Percentiles rank a stretch among this genome's conserved stretches.
These are phyloP conservation scores for Polytrichum formosum DNA, from an alignment of 225 moss, liverwort and hornwort genomes.

Conservation along the genomic window DNA sequence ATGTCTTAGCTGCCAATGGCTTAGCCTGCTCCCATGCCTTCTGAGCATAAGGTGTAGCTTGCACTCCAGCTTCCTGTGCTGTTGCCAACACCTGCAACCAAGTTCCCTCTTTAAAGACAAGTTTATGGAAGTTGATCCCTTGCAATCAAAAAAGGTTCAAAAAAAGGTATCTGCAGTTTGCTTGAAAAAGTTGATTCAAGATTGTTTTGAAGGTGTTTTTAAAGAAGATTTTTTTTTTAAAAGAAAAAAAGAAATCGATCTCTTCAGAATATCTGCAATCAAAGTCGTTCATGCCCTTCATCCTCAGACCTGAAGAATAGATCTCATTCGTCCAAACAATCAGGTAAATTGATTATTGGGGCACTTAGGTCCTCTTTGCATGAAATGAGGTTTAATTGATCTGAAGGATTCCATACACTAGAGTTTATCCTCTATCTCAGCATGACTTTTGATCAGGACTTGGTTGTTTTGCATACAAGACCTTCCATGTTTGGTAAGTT, in stretches of 20 bases:
- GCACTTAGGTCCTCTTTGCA: no score
- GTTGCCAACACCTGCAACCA: slow-evolving; percentile 60
- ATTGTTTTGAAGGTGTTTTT: not conserved
- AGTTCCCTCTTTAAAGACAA: not conserved
- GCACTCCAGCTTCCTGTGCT: slow-evolving; percentile 50
- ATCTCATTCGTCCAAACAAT: no score
- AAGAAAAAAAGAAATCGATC: not conserved
- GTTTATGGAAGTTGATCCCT: no score
- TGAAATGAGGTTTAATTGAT: no score
- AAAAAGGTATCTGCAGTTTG: not conserved
- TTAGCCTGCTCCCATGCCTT: slow-evolving; percentile 73
- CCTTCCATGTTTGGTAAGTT: no score
- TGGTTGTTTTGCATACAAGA: no score
- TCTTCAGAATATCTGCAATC: not conserved
- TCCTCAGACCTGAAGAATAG: not conserved
- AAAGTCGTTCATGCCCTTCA: not conserved
- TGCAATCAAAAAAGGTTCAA: not conserved
- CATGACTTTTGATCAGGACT: no score
- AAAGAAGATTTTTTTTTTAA: not conserved
- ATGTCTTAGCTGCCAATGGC: slow-evolving; percentile 72
- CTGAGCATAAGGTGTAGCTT: slow-evolving; percentile 66
- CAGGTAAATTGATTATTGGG: no score
- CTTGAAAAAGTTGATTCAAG: not conserved
- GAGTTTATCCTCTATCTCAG: no score
- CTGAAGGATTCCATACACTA: no score